Evolutionary conservation across 441 rosid genomes (phyloP), one percentile per base, ranked within the genome.

Genomic region (Pelargonium citronellum): DNA sequence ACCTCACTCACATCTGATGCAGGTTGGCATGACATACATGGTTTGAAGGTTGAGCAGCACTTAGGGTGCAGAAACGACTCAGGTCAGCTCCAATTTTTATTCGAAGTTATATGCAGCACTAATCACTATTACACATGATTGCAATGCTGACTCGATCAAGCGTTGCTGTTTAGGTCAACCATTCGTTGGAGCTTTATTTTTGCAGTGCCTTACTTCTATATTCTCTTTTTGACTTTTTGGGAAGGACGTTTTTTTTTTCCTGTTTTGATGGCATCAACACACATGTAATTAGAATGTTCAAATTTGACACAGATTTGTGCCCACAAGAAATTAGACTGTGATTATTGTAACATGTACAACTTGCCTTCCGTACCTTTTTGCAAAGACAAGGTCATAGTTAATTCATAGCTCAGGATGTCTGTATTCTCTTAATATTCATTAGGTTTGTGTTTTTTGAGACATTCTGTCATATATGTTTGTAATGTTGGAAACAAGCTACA

Each of bases 1-100:
- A 49, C 99, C 97, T 41, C 99, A 95, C 81, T 83, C 97, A 0
- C 82, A 95, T 78, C 87, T 95, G 61, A 89, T 95, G 91, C 99
- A 95, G 85, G 99, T 95, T 4, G 96, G 97, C 55, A 95, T 92
- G 99, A 95, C 99, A 39, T 95, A 95, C 83, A 95, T 92, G 99
- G 99, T 95, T 65, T 95, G 80, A 89, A 68, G 70, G 57, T 69
- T 71, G 13, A 11, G 13, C 13, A 44, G 49, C 49, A 44, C 49
- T 10, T 44, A 0, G 49, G n/a, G 49, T 44, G n/a, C 49, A 8
- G 49, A 44, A 44, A 44, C 12, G 49, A 9, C 49, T 44, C n/a
- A 41, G 44, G 44, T 41, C 44, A 46, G 13, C 53, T 11, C 53
- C 53, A 13, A 46, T 11, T 46, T 43, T 46, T 46, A 12, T 46